Base-by-base conservation (phyloP, 2,329 filamentous ascomycete genomes). In the Chrysoporthe austroafricana region DNA sequence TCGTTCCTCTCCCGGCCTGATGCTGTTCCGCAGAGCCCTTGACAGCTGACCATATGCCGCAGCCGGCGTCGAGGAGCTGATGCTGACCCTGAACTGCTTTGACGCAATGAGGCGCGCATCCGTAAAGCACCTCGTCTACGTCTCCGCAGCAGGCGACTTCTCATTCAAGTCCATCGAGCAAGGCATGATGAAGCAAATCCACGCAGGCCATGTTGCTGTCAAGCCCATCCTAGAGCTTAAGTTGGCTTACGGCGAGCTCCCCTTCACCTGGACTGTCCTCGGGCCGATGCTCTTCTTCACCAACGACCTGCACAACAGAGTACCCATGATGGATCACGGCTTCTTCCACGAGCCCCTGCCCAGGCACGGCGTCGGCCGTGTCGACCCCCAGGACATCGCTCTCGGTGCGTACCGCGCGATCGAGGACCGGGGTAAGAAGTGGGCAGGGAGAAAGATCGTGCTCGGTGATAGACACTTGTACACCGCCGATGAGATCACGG, bases 291-390 rank as follows among this genome's bases (percentile, higher is more conserved):
- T 62, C 32, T 50, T 62, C 60, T 62, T 50, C 60, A 62, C 16
- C 60, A 48, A 36, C 21, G 42, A 44, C 39, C 42, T 46, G 39
- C 58, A 42, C 58, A 61, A 21, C 21, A 44, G 18, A 61, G 42
- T 9, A 32, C 58, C 42, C 11, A 43, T 61, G 39, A 43, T 61
- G 43, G 13, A 6, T 21, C 21, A 43, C 39, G 42, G 58, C 42
- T 34, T 61, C 58, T 61, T 61, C 43, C 58, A 36, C 43, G 42
- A 61, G 42, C 39, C 58, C 16, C 58, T 61, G 21, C 43, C 58
- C 43, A 61, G 11, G 2, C 26, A 48, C 21, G 26, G 58, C 58
- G 42, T 61, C 21, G 21, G 39, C 14, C 21, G 58, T 32, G 39
- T 44, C 26, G 58, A 61, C 21, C 21, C 58, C 2, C 44, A 32